Evolutionary conservation across 2,329 filamentous ascomycete genomes (phyloP).

Genomic region (Geosmithia flava): DNA sequence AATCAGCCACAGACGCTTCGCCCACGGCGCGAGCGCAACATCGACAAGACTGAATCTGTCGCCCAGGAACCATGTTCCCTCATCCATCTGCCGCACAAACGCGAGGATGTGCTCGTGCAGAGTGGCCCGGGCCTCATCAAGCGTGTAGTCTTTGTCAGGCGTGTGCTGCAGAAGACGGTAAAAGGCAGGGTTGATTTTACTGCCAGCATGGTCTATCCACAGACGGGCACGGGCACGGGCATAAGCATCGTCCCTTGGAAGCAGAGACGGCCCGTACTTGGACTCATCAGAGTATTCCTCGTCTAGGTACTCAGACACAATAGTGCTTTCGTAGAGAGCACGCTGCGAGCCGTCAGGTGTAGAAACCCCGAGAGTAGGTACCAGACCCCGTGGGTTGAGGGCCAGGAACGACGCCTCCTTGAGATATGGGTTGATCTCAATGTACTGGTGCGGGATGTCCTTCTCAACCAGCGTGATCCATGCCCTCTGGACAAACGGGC

Average conservation of each 20-base stretch:
- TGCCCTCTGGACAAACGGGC: conserved; percentile 54
- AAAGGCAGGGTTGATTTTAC: conserved; percentile 54
- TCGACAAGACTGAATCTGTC: conserved; percentile 54
- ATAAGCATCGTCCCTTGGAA: conserved; percentile 47
- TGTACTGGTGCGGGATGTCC: conserved; percentile 59
- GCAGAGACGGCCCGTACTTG: conserved; percentile 30
- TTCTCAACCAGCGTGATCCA: conserved; percentile 69
- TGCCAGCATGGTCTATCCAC: conserved; percentile 63
- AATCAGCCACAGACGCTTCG: conserved; percentile 58
- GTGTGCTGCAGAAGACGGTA: conserved; percentile 51
- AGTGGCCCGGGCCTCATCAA: conserved; percentile 42
- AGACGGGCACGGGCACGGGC: conserved; percentile 52
- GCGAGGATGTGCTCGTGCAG: conserved; percentile 46
- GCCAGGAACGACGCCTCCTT: conserved; percentile 56
- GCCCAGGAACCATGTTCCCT: conserved; percentile 50
- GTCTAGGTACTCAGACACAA: conserved; percentile 66
- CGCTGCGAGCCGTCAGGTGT: conserved; percentile 24
- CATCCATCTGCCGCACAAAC: conserved; percentile 47
- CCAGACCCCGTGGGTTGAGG: conserved; percentile 63
- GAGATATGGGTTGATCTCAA: conserved; percentile 68
- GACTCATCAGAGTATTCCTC: conserved; percentile 46
- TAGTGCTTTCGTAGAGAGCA: conserved; percentile 59
- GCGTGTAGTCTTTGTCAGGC: conserved; percentile 29
- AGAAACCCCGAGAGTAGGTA: conserved; percentile 53
- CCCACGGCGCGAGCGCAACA: conserved; percentile 61